A percentile compares a stretch with the other conserved stretches of the same genome.
Conservation (phyloP, 2,329 filamentous ascomycete genomes). For the Immersiporthe knoxdaviesiana region DNA sequence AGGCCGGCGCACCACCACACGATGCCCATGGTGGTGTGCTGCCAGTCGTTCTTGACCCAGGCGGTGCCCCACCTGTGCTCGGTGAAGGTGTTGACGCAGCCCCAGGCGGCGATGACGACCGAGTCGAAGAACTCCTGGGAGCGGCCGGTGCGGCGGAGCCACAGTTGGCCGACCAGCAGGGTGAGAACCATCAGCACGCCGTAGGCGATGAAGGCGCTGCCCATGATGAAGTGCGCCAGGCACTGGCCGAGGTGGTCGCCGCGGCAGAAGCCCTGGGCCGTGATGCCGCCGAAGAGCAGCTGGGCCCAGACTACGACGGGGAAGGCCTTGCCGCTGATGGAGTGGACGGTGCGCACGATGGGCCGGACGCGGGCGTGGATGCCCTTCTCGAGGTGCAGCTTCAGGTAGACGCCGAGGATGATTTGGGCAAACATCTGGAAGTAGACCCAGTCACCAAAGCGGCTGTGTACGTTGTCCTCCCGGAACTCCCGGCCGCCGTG, state of each 20-base stretch:
- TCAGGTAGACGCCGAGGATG: slow-evolving; percentile 81
- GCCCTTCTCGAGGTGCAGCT: slow-evolving; percentile 83
- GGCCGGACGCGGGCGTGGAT: slow-evolving; percentile 78
- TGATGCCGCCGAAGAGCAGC: slow-evolving; percentile 95
- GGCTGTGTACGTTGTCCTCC: slow-evolving; percentile 73
- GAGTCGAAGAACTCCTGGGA: slow-evolving; percentile 98
- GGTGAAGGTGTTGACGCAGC: slow-evolving; percentile 96
- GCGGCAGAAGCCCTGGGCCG: slow-evolving; percentile 87
- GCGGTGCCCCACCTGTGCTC: slow-evolving; percentile 90
- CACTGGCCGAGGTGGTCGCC: slow-evolving; percentile 92
- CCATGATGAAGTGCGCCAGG: slow-evolving; percentile 98
- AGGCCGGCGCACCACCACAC: slow-evolving; percentile 97
- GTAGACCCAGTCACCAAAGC: slow-evolving; percentile 81
- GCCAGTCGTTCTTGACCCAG: slow-evolving; percentile 93
- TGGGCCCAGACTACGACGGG: slow-evolving; percentile 88
- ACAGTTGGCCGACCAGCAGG: slow-evolving; percentile 84
- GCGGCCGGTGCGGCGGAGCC: slow-evolving; percentile 79
- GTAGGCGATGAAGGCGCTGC: slow-evolving; percentile 92
- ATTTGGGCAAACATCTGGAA: slow-evolving; percentile 78
- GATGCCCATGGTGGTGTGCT: slow-evolving; percentile 99
- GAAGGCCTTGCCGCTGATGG: slow-evolving; percentile 82
- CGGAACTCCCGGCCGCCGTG: slow-evolving; percentile 89
- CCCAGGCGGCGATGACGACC: slow-evolving; percentile 88
- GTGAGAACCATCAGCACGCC: slow-evolving; percentile 85
- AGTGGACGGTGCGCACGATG: slow-evolving; percentile 73